Evolutionary conservation across 176 grass and related monocot species (phyloP).

Genomic region (Ananas comosus): DNA sequence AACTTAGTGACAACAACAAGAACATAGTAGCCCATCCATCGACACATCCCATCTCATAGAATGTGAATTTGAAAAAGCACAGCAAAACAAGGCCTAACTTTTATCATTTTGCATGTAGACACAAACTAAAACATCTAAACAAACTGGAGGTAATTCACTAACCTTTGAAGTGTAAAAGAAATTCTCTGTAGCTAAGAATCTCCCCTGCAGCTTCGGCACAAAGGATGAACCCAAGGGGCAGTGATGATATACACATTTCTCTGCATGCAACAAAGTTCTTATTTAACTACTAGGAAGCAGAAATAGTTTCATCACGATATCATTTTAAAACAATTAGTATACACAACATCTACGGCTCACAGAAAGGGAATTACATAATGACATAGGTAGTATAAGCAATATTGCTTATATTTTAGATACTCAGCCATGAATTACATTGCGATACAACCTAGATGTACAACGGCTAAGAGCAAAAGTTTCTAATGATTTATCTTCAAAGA

Average conservation of each 20-base stretch:
- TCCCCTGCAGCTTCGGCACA: constrained; percentile 61
- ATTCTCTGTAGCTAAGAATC: constrained; percentile 86
- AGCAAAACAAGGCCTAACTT: neutral
- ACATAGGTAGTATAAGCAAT: too few relatives aligned
- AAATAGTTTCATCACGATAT: too few relatives aligned
- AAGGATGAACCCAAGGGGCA: constrained; percentile 58
- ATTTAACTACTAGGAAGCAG: too few relatives aligned
- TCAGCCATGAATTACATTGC: neutral
- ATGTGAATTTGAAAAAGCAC: too few relatives aligned
- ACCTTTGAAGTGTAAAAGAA: constrained; percentile 93
- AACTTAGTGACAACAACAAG: too few relatives aligned
- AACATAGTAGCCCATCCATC: too few relatives aligned
- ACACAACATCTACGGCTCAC: too few relatives aligned
- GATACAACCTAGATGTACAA: neutral
- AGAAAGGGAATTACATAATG: too few relatives aligned
- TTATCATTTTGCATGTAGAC: neutral
- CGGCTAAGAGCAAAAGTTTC: too few relatives aligned
- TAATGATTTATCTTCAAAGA: too few relatives aligned
- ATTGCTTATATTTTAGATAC: neutral
- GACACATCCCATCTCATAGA: too few relatives aligned
- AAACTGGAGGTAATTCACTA: neutral
- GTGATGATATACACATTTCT: constrained; percentile 48
- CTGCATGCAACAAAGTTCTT: constrained; percentile 28
- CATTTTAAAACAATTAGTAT: neutral
- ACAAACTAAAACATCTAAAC: neutral